Conservation (phyloP, 139 green algal species). For the Gonium pectorale region DNA sequence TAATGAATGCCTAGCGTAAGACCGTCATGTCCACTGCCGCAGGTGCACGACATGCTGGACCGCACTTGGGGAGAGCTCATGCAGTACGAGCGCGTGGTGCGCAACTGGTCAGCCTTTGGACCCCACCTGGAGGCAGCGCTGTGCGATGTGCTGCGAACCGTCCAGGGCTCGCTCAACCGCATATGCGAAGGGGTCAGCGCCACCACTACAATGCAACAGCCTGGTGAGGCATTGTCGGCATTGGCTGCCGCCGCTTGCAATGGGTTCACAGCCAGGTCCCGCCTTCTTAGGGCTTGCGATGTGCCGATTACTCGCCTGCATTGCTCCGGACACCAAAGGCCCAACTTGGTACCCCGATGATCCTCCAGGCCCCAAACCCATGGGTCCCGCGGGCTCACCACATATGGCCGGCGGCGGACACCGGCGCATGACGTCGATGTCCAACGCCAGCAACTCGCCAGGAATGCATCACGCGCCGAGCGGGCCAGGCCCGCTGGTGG, state of each 20-base stretch:
- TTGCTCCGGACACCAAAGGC: no score
- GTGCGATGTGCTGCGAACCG: constrained; percentile 57
- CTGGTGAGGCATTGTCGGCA: constrained; percentile 3
- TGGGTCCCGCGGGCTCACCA: neutral
- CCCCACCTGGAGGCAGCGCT: constrained; percentile 62
- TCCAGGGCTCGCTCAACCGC: constrained; percentile 51
- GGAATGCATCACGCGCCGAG: neutral
- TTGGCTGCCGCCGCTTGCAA: no score
- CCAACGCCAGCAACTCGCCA: neutral
- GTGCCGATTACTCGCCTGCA: no score
- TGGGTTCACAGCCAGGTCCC: no score
- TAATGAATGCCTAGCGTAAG: no score
- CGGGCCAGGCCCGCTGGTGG: no score
- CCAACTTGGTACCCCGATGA: no score
- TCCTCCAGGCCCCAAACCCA: no score
- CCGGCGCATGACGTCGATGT: neutral
- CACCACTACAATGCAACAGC: constrained; percentile 5
- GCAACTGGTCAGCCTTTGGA: constrained; percentile 63
- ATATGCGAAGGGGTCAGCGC: constrained; percentile 47
- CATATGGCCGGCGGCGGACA: neutral
- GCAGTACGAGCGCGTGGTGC: constrained; percentile 59
- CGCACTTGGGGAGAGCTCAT: constrained; percentile 45
- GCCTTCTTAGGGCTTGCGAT: no score
- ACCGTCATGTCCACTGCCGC: no score
- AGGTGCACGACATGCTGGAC: constrained; percentile 46